Base-by-base conservation (phyloP, 768 basidiomycete genomes). In the Kwoniella dendrophila region DNA sequence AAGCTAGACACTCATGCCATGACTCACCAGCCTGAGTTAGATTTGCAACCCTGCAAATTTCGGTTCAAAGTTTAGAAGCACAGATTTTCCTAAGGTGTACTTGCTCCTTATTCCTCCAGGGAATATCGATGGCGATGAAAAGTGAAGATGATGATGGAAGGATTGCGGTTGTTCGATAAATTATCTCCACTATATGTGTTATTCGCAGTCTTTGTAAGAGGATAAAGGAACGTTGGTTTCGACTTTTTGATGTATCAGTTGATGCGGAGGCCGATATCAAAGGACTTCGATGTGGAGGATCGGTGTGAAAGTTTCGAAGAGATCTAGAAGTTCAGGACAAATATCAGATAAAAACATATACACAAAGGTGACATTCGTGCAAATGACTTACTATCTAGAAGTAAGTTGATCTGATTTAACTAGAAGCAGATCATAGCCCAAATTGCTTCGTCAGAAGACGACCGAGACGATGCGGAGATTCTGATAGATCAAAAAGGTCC, bases 91-190 rank as follows among this genome's bases (percentile, higher is more conserved):
- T n/a, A n/a, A n/a, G n/a, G n/a, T n/a, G n/a, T n/a, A n/a, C n/a
- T n/a, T n/a, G n/a, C n/a, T 56, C 1, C 29, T 34, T 14, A 32
- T 56, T 56, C 44, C 55, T 56, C 55, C 55, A 47, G 55, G 55
- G 55, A 56, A 56, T 22, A 18, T 14, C 20, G 52, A 26, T 4
- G 22, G 41, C 16, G 53, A 41, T 55, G 30, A 29, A 41, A 29
- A 20, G 36, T 41, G n/a, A n/a, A n/a, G n/a, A n/a, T n/a, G n/a
- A n/a, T n/a, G n/a, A n/a, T n/a, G n/a, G n/a, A n/a, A n/a, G n/a
- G n/a, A n/a, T n/a, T n/a, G n/a, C n/a, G n/a, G n/a, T n/a, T n/a
- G n/a, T n/a, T n/a, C n/a, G n/a, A n/a, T n/a, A n/a, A n/a, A n/a
- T n/a, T 5, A 10, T 36, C 10, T 4, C 33, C 3, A 26, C 48